Percentiles rank a stretch among this genome's conserved stretches.
phyloP scores from a whole-genome alignment of 2,329 filamentous ascomycete species.

The Geosmithia morbida region DNA sequence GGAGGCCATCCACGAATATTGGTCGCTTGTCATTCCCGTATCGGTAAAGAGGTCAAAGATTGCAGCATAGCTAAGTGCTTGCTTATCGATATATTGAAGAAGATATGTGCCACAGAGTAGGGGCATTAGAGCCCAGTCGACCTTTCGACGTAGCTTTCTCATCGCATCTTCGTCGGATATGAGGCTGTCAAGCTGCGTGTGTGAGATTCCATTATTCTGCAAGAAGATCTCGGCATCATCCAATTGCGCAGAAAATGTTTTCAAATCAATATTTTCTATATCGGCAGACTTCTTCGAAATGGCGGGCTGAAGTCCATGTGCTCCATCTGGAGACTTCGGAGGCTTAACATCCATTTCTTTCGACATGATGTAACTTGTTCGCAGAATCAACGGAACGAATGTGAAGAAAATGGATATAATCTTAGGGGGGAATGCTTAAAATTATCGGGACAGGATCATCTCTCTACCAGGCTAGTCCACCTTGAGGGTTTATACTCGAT shows the following conservation, averaged over 20 bases:
- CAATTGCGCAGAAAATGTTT: constrained; percentile 1
- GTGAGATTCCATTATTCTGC: constrained; percentile 2
- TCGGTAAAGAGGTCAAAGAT: constrained; percentile 20
- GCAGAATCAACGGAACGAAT: neutral
- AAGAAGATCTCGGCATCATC: constrained; percentile 4
- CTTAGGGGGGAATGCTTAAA: too few species aligned
- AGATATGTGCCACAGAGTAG: constrained; percentile 29
- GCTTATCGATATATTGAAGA: constrained; percentile 38
- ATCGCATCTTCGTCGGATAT: constrained; percentile 22
- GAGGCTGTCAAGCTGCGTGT: constrained; percentile 21
- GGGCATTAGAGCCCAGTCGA: constrained; percentile 31
- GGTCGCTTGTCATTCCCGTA: constrained; percentile 13
- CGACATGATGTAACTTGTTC: neutral
- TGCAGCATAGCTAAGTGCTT: constrained; percentile 31
- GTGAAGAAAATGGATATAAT: too few species aligned
- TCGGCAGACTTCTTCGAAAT: neutral
- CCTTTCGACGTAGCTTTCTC: constrained; percentile 21
- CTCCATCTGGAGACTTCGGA: neutral
- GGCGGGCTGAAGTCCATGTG: neutral
- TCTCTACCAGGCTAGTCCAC: too few species aligned
- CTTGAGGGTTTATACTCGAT: too few species aligned
- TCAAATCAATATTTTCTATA: constrained; percentile 2
- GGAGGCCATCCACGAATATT: constrained; percentile 8
- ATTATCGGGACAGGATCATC: too few species aligned
- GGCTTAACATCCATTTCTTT: neutral